Conservation (phyloP, 2,329 filamentous ascomycete species). For the Leptographium wingfieldii region DNA sequence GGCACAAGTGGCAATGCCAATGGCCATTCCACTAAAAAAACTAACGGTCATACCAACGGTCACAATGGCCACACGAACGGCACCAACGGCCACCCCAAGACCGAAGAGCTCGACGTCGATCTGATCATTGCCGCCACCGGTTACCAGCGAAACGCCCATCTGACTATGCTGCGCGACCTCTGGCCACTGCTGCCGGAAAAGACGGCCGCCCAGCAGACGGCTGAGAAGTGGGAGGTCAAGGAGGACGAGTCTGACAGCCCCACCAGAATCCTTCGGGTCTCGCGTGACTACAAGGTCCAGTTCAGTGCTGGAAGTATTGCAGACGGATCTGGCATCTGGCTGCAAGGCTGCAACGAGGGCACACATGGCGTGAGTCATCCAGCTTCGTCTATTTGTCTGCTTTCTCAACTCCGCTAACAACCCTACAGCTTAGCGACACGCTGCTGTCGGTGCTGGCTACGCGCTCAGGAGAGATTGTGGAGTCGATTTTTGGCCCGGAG, state of each 20-base stretch:
- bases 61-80: neutral
- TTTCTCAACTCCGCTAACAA: conserved; percentile 1
- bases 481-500: conserved; percentile 51
- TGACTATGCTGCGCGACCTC: conserved; percentile 59
- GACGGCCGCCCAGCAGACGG: conserved; percentile 5
- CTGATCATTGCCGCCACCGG: conserved; percentile 79
- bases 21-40: neutral
- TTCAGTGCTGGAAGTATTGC: conserved; percentile 58
- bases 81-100: neutral
- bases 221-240: conserved; percentile 14
- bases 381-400: neutral
- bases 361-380: conserved; percentile 66
- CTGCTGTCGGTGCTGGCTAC: conserved; percentile 67
- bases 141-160: conserved; percentile 66
- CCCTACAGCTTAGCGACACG: conserved; percentile 60
- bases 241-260: neutral
- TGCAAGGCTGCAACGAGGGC: conserved; percentile 87
- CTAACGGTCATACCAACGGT: conserved; percentile 9
- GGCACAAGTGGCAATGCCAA: conserved; percentile 11
- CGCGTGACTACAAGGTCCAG: conserved; percentile 65
- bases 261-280: conserved; percentile 47
- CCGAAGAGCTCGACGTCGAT: conserved; percentile 62
- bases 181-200: conserved; percentile 49
- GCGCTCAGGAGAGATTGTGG: conserved; percentile 64
- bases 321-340: conserved; percentile 68